phyloP scores from a whole-genome alignment of 768 basidiomycete genomes.

The Baorangia bicolor region DNA sequence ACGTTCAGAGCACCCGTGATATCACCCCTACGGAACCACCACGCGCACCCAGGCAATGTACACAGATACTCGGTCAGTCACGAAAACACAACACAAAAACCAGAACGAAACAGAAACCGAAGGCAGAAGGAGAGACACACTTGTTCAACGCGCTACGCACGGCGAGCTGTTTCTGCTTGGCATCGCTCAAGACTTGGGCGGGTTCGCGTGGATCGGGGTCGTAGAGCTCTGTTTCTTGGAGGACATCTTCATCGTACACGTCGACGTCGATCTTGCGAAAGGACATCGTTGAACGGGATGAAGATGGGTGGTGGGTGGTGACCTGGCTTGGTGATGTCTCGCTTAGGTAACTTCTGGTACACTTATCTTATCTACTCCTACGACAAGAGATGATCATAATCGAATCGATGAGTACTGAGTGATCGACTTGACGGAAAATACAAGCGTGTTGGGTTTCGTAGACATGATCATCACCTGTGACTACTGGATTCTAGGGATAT shows the following conservation, averaged over 20 bases:
- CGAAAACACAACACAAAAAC: background rate
- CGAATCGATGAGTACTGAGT: no score
- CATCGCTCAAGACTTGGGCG: slow-evolving; percentile 67
- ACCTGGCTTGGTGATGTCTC: no score
- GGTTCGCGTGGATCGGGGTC: slow-evolving; percentile 83
- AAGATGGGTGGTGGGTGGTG: background rate
- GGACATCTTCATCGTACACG: slow-evolving; percentile 85
- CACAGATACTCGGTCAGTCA: background rate
- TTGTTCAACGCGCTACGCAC: slow-evolving; percentile 74
- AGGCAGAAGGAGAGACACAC: slow-evolving; percentile 42
- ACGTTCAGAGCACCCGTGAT: slow-evolving; percentile 66
- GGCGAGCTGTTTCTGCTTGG: slow-evolving; percentile 68
- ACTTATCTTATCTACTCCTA: background rate
- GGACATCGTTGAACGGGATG: slow-evolving; percentile 41
- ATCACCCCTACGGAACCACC: slow-evolving; percentile 58
- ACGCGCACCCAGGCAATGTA: background rate
- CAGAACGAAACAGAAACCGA: background rate
- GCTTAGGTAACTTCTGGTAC: slow-evolving; percentile 7
- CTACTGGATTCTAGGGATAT: background rate
- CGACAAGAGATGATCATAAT: no score
- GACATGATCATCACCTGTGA: background rate
- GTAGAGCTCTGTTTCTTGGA: slow-evolving; percentile 83
- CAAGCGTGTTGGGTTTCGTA: background rate
- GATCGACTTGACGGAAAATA: no score
- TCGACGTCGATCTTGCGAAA: slow-evolving; percentile 97